Base-by-base conservation (phyloP, 1,139 yeast species). In the Candida tropicalis region DNA sequence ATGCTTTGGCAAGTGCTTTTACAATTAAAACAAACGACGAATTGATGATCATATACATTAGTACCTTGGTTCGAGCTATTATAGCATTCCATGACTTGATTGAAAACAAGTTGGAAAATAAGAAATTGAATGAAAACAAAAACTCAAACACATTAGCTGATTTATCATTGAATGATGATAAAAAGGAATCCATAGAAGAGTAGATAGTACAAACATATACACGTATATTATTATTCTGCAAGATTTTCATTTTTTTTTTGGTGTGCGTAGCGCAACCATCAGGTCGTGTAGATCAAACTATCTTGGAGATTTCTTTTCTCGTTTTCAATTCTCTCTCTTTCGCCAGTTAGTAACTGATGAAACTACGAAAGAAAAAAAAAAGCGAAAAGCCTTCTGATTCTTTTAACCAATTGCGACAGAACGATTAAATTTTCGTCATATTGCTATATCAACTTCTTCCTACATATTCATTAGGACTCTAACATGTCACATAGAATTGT, bases 51-150 rank as follows among this genome's bases (percentile, higher is more conserved):
- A 82, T 95, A 26, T 95, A 95, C 62, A 81, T 93, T 51, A 82
- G 95, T 58, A 85, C 95, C 38, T 74, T 95, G 57, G 97, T 93
- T 17, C 81, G 99, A 58, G 88, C 98, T 13, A 93, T 93, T 56
- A 87, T 93, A 61, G 96, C 99, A 12, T 91, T 93, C 77, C 97
- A 95, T 66, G 96, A 95, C 63, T 78, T 95, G 64, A 93, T 95
- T 62, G 99, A 93, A 58, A 95, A 95, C 70, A 93, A 93, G 67
- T 84, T 93, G 55, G 89, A 88, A 56, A 90, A 90, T 63, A 82
- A 82, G 58, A 79, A 77, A 55, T 56, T 64, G 40, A 70, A 70
- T 49, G 78, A 82, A 47, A 73, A 70, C 44, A 55, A 52, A 17
- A 40, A 52, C 32, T 46, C 44, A 39, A 42, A 42, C 18, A 22